Evolutionary conservation across 345 rosid species (phyloP).

Genomic region (Cardamine chenopodiifolia): DNA sequence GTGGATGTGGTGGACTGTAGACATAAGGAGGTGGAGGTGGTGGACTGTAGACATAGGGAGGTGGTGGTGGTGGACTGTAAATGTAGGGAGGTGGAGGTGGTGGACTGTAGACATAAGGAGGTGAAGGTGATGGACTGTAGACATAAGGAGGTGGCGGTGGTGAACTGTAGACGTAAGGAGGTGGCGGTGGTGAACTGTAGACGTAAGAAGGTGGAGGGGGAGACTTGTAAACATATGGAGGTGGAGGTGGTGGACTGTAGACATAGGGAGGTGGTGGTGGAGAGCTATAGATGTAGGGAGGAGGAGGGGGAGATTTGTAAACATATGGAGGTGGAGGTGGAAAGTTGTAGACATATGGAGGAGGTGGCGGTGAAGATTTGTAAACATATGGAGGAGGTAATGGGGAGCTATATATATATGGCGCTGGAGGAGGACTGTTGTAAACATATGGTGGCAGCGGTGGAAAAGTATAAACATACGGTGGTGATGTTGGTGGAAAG

Average conservation of each 20-base stretch:
- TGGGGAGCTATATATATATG: neutral
- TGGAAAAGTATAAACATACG: constrained; percentile 10
- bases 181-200: neutral
- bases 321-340: neutral
- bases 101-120: too few species aligned
- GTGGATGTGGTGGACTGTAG: neutral
- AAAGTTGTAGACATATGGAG: neutral
- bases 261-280: neutral
- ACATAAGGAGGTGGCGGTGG: constrained; percentile 8
- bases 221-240: neutral
- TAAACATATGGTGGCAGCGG: constrained; percentile 17
- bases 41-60: neutral
- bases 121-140: neutral
- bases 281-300: too few species aligned
- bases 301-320: neutral
- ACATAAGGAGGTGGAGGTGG: constrained; percentile 9
- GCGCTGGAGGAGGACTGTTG: constrained; percentile 1
- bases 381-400: neutral
- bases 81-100: neutral
- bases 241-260: neutral
- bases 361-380: neutral
- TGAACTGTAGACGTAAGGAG: neutral
- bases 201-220: neutral
- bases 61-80: neutral
- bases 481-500: constrained; percentile 20